Base-by-base conservation (phyloP, 495 filamentous ascomycete genomes). In the Darksidea phi region DNA sequence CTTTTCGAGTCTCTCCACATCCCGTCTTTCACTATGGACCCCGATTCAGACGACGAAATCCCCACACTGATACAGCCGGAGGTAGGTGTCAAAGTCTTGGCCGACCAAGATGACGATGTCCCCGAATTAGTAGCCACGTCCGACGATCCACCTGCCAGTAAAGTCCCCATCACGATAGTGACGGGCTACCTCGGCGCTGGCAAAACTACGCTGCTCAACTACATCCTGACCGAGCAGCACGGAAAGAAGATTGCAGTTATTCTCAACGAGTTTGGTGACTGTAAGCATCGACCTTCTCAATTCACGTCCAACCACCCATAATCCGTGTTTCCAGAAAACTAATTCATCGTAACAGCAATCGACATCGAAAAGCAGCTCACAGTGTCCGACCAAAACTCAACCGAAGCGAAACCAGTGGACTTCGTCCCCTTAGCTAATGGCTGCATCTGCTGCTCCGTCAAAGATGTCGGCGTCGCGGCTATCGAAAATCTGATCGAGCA, bases 191-290 rank as follows among this genome's bases (percentile, higher is more conserved):
- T 98, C 17, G 94, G 94, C 28, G 88, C 94, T 23, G 94, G 94
- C 18, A 98, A 98, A 73, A 97, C 93, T 0, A 97, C 95, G 0
- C 77, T 98, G 6, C 77, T 98, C 46, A 98, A 98, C 70, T 95
- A 97, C 72, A 97, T 98, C 43, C 79, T 98, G 36, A 91, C 84
- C 20, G 91, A 91, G 61, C 85, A 90, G 54, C 94, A 97, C 81
- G 93, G 92, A 70, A 97, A 97, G 79, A 94, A 87, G 72, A 91
- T 98, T 71, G 94, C 94, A 10, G 94, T 98, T 24, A 98, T 98
- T 58, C 83, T 97, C 76, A 98, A 98, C 73, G 90, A 97, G 74
- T 97, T 97, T 71, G 93, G 93, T 47, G 89, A 97, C 70, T 95
- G 91, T 95, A 78, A 78, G 86, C n/a, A n/a, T n/a, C n/a, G n/a